These are phyloP conservation scores for Fragilaria radians DNA, from an alignment of 108 stramenopile genomes.

Conservation along the genomic window DNA sequence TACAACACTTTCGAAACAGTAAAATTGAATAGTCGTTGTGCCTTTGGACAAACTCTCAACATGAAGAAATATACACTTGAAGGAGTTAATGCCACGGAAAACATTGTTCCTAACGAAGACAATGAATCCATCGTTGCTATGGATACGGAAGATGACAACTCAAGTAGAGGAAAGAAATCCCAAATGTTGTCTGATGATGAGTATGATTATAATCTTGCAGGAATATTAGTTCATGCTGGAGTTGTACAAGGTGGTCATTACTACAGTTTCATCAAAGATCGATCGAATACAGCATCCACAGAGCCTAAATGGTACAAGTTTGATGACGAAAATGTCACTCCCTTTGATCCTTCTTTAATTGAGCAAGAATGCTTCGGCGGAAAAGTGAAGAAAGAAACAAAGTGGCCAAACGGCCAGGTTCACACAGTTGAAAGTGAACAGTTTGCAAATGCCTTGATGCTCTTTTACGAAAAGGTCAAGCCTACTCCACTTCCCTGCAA, in stretches of 20 bases:
- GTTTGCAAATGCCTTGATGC: slow-evolving; percentile 94
- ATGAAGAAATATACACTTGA: slow-evolving; percentile 93
- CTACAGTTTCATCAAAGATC: slow-evolving; percentile 94
- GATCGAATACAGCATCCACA: slow-evolving; percentile 29
- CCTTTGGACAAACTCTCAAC: slow-evolving; percentile 90
- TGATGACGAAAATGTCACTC: slow-evolving; percentile 97
- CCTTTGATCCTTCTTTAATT: slow-evolving; percentile 83
- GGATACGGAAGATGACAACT: slow-evolving; percentile 32
- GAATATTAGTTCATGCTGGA: slow-evolving; percentile 94
- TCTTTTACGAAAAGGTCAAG: slow-evolving; percentile 95
- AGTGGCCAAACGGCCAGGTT: slow-evolving; percentile 84
- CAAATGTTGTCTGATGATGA: slow-evolving; percentile 68
- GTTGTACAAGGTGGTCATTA: slow-evolving; percentile 98
- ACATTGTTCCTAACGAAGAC: slow-evolving; percentile 22
- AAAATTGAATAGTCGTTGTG: slow-evolving; percentile 93
- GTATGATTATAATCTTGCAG: slow-evolving; percentile 90
- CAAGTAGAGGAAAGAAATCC: slow-evolving; percentile 32
- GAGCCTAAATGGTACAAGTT: slow-evolving; percentile 89
- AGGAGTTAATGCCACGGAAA: slow-evolving; percentile 78
- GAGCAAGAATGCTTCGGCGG: slow-evolving; percentile 95
- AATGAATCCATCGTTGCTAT: slow-evolving; percentile 29
- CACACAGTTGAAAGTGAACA: slow-evolving; percentile 91
- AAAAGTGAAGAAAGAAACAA: slow-evolving; percentile 86
- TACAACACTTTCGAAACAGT: slow-evolving; percentile 98
- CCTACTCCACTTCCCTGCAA: slow-evolving; percentile 10